Base-by-base conservation (phyloP, 2,329 filamentous ascomycete species). In the Graphilbum fragrans region DNA sequence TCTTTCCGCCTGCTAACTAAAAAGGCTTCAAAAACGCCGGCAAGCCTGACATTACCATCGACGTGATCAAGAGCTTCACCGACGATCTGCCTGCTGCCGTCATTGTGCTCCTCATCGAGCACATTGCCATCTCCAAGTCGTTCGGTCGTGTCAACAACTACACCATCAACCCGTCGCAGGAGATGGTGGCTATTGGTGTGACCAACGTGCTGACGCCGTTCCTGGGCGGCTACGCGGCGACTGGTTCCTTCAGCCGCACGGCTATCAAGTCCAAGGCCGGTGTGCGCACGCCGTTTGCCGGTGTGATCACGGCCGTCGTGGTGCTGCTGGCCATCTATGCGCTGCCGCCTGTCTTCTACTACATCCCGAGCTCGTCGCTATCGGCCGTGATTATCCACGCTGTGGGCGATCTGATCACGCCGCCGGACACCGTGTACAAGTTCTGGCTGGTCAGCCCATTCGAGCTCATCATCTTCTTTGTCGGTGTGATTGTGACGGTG, bases 71-170 rank as follows among this genome's bases (percentile, higher is more conserved):
- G 1, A 64, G 76, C 1, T 86, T 94, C 54, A 69, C 73, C 1
- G 67, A 69, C 35, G 72, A 95, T 48, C 66, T 96, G 4, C 92
- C 92, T 0, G 84, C 83, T 4, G 80, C 84, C 0, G 80, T 95
- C 41, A 93, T 96, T 49, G 90, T 98, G 10, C 72, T 96, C 42
- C 70, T 98, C 23, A 94, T 96, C 46, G 92, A 98, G 63, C 92
- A 98, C 59, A 94, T 98, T 53, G 87, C 92, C 42, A 96, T 98
- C 48, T 87, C 90, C 23, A 98, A 98, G 61, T 96, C 90, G 0
- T 96, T 98, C 50, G 92, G 92, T n/a, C 77, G 92, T 46, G 77
- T 95, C 53, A 96, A 96, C 68, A 94, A 95, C 65, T 98, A 98
- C 62, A 82, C 79, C 32, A 96, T 98, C 58, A 82, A 96, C 53